Evolutionary conservation across 2,329 filamentous ascomycete species (phyloP), one percentile per base, ranked within the genome.

Genomic region (Fusarium metavorans): DNA sequence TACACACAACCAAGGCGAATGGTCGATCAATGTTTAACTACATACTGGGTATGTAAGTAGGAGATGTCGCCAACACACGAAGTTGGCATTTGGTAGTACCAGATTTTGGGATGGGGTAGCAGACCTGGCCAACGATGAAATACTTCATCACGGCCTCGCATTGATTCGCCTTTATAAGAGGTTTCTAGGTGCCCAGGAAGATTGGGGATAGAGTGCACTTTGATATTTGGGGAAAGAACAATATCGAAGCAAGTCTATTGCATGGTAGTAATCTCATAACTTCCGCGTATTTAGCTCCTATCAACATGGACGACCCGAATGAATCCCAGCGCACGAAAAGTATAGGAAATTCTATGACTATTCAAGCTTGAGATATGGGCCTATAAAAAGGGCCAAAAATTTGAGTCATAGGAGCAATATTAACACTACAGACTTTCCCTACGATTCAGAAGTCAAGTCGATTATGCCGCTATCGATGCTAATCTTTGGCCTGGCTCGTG

Each of bases 381-480:
- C 37, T 39, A n/a, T 39, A 39, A 16, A 6, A 39, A 6, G 37
- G n/a, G 37, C 37, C 16, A 39, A 39, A 39, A 39, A n/a, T n/a
- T 39, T n/a, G 37, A 39, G 43, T 48, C 16, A 25, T 14, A 16
- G 43, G 16, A 48, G 14, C 27, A 48, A 61, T 27, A 48, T 62
- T 25, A 39, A 23, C 50, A 52, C 14, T 52, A 62, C 11, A 61
- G 58, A 45, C 39, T 35, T 61, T 48, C 37, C 39, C 39, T 61
- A 61, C 32, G 27, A 27, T 48, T 61, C 43, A 52, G 59, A 62
- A 39, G 59, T 62, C 20, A 62, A 52, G 30, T 62, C 59, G 30
- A 62, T 62, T 62, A 62, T 27, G 30, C 32, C 37, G 9, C 16
- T 48, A 45, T 61, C 58, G 30, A 32, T 34, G 16, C 39, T 16